Base-by-base conservation (phyloP, 148 eudicot species). In the Chenopodium berlandieri region DNA sequence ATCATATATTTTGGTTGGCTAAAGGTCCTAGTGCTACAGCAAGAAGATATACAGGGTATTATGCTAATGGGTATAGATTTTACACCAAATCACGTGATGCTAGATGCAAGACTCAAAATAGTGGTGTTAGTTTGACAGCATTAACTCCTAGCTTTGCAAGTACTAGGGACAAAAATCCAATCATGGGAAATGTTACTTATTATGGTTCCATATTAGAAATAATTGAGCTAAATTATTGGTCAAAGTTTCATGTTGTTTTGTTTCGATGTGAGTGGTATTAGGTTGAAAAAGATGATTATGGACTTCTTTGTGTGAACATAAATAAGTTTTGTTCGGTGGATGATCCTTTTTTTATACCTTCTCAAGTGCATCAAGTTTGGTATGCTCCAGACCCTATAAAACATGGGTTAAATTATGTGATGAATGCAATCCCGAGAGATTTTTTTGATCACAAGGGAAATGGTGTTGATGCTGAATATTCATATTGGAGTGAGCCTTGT, bases 141-240 rank as follows among this genome's bases (percentile, higher is more conserved):
- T 10, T 48, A 31, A 85, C 82, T 7, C 54, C 82, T 65, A 85
- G 84, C 25, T 85, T 84, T 79, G 83, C 83, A 30, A 84, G 86
- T 23, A 23, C 86, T 17, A 75, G 44, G 23, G 83, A 84, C 12
- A 62, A 84, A 80, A 75, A 80, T 80, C 86, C 78, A 0, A 13
- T 76, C 22, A 47, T 52, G 4, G 82, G 76, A 7, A 46, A 81
- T 14, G 81, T 84, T 16, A 62, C 32, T 14, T 77, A 80, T 25
- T 84, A 60, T 81, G 75, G 71, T 81, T 10, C 47, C 23, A 44
- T 73, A 62, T 40, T 71, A 12, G 84, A 85, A 4, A 85, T 85
- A 1, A 81, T 81, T 63, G 84, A 85, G 40, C 60, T 85, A 4
- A 60, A 78, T 32, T 85, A 71, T 40, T 73, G 47, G 78, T 81